Percentiles rank a stretch among this genome's conserved stretches.
phyloP scores from a whole-genome alignment of 257 asterid genomes.

The Nicotiana otophora region DNA sequence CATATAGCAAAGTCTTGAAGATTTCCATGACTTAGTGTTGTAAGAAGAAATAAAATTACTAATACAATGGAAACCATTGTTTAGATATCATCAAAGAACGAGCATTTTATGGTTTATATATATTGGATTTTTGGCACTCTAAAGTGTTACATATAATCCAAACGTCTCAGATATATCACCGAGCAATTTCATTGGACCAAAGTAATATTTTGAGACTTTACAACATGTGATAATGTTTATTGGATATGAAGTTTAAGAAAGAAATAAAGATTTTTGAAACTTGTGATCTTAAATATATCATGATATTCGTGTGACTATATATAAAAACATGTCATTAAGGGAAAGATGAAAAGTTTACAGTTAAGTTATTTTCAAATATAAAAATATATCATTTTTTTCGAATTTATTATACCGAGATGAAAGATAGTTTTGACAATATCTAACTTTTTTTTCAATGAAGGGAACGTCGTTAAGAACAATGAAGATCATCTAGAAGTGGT shows the following conservation, averaged over 20 bases:
- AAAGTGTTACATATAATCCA: background rate
- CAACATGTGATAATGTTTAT: rapidly evolving
- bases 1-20: slow-evolving; percentile 16
- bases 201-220: background rate
- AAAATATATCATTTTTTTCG: no score
- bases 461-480: background rate
- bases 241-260: no score
- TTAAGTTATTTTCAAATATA: no score
- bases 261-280: no score
- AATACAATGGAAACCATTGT: background rate
- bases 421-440: background rate
- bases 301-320: no score
- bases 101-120: background rate
- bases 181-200: background rate
- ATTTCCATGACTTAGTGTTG: background rate
- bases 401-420: no score
- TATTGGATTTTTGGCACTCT: background rate
- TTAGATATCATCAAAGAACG: background rate
- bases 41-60: background rate
- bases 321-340: no score
- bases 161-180: background rate
- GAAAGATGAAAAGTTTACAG: no score
- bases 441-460: background rate
- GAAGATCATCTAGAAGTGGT: background rate
- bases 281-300: no score